phyloP scores from a whole-genome alignment of 2,329 filamentous ascomycete genomes.

The Ceratocystiopsis brevicomis region DNA sequence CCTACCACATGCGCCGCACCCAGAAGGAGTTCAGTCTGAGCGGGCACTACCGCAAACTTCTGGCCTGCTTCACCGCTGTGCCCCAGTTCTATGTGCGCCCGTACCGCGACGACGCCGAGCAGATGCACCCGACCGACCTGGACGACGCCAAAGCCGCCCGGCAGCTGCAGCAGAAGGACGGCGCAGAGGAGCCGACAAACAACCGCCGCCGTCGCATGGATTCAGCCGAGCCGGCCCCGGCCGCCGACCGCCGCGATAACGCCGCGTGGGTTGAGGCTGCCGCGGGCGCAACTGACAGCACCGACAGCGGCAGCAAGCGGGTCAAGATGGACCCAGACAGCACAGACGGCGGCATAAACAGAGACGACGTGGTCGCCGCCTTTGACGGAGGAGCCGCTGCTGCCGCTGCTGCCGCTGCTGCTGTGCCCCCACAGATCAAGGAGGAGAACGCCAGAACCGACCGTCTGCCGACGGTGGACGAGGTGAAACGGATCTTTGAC shows the following conservation, averaged over 20 bases:
- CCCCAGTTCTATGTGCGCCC: constrained; percentile 49
- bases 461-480: too few relatives aligned
- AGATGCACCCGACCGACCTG: constrained; percentile 77
- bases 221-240: constrained; percentile 1
- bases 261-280: constrained; percentile 23
- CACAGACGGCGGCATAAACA: background rate
- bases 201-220: constrained; percentile 12
- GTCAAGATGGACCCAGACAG: constrained; percentile 16
- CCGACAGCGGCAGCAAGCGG: constrained; percentile 20
- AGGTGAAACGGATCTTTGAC: too few relatives aligned
- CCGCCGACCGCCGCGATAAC: constrained; percentile 13
- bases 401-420: background rate
- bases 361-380: background rate
- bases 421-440: background rate
- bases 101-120: constrained; percentile 55
- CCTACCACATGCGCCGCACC: constrained; percentile 66
- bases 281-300: constrained; percentile 12
- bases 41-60: constrained; percentile 71
- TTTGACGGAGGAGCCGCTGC: background rate
- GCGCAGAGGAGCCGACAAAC: background rate
- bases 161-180: background rate
- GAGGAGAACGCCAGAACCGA: too few relatives aligned
- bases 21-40: constrained; percentile 79
- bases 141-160: constrained; percentile 37
- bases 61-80: constrained; percentile 48